A percentile compares a stretch with the other conserved stretches of the same genome.
Conservation (phyloP, 2,329 filamentous ascomycete species). For the Teratosphaeria zuluensis region DNA sequence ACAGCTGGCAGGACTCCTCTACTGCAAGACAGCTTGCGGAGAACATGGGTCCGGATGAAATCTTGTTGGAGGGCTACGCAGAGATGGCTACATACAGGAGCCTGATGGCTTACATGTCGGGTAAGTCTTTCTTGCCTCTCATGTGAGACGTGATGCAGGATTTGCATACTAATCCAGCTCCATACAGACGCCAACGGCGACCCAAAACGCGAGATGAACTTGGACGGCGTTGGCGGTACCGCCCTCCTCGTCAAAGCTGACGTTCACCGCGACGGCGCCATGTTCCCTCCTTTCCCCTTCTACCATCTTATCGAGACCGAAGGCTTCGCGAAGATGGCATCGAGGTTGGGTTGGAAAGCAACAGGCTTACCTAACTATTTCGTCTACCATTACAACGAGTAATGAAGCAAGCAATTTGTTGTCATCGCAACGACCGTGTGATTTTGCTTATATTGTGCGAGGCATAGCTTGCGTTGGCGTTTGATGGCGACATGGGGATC, state of each 20-base stretch:
- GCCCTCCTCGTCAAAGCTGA: conserved; percentile 91
- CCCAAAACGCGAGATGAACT: conserved; percentile 40
- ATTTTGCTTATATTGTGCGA: not conserved
- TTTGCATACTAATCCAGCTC: conserved; percentile 14
- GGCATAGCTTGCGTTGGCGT: not conserved
- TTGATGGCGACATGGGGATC: not conserved
- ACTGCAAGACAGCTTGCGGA: conserved; percentile 64
- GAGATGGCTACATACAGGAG: conserved; percentile 88
- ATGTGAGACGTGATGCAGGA: not conserved
- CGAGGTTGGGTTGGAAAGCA: conserved; percentile 72
- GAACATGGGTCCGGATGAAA: conserved; percentile 82
- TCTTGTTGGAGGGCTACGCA: conserved; percentile 83
- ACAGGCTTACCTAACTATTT: conserved; percentile 95
- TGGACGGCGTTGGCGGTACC: conserved; percentile 92
- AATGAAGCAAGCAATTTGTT: not conserved
- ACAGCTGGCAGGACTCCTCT: conserved; percentile 90
- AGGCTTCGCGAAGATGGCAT: conserved; percentile 95
- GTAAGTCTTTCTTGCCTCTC: conserved; percentile 30
- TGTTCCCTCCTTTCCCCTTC: conserved; percentile 95
- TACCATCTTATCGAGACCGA: conserved; percentile 97
- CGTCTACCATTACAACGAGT: conserved; percentile 41
- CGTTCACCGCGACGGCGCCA: conserved; percentile 92
- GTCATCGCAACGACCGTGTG: not conserved
- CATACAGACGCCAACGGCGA: conserved; percentile 20
- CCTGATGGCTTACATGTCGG: conserved; percentile 77